phyloP scores from a whole-genome alignment of 2,329 filamentous ascomycete species.

The Xylariales sp. region DNA sequence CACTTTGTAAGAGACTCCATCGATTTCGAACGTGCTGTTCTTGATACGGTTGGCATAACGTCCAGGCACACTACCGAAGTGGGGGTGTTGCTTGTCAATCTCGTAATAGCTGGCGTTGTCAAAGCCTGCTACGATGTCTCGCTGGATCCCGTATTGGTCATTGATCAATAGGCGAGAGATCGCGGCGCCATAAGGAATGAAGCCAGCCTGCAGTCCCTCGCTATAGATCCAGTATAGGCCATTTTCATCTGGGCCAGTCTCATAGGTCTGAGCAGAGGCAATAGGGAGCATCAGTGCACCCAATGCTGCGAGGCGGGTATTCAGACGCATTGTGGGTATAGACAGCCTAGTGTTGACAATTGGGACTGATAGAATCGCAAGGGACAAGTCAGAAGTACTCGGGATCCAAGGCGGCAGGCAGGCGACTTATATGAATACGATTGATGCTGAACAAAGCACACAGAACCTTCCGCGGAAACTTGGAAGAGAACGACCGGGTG shows the following conservation, averaged over 20 bases:
- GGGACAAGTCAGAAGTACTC: background rate
- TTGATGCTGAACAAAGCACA: background rate
- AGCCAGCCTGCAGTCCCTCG: conserved; percentile 61
- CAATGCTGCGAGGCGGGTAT: conserved; percentile 20
- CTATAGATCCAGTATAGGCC: conserved; percentile 71
- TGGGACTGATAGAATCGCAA: background rate
- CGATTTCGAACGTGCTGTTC: conserved; percentile 68
- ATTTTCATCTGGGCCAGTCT: conserved; percentile 44
- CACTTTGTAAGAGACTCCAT: conserved; percentile 56
- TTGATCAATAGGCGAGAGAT: conserved; percentile 67
- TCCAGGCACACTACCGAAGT: conserved; percentile 69
- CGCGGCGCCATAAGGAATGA: conserved; percentile 71
- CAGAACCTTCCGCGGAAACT: background rate
- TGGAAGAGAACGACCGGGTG: background rate
- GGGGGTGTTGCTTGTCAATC: conserved; percentile 60
- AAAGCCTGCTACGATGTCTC: conserved; percentile 69
- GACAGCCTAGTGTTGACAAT: background rate
- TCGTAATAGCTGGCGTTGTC: conserved; percentile 71
- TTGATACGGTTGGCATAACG: conserved; percentile 79
- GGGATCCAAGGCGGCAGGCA: background rate
- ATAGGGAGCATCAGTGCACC: conserved; percentile 27
- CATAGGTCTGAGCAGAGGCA: conserved; percentile 22
- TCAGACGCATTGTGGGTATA: conserved; percentile 22
- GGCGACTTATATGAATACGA: conserved; percentile 1
- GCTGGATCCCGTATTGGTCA: conserved; percentile 62